phyloP scores from a whole-genome alignment of 2,329 filamentous ascomycete species.

The Grosmannia clavigera region DNA sequence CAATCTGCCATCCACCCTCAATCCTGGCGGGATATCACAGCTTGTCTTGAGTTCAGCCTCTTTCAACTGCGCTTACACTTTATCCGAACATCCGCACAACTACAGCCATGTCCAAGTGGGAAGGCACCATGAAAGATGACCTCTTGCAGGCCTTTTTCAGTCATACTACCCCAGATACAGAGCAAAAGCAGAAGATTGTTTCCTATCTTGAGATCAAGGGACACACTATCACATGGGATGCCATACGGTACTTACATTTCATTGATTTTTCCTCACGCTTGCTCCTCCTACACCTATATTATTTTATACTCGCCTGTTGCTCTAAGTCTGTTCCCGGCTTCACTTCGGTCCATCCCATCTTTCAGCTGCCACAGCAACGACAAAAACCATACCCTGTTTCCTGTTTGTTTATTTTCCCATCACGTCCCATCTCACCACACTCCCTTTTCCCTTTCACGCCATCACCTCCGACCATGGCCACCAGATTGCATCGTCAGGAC shows the following conservation, averaged over 20 bases:
- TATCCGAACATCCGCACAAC: neutral
- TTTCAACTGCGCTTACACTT: neutral
- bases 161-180: slow-evolving; percentile 1
- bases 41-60: too few relatives aligned
- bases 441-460: neutral
- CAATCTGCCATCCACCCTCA: neutral
- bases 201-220: slow-evolving; percentile 11
- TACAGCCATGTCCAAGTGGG: slow-evolving; percentile 10
- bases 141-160: slow-evolving; percentile 11
- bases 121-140: slow-evolving; percentile 6
- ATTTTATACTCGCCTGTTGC: neutral
- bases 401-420: neutral
- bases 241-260: slow-evolving; percentile 12
- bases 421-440: neutral
- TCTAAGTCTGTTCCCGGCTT: neutral
- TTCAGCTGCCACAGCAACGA: neutral
- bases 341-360: neutral
- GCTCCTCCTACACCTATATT: neutral
- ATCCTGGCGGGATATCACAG: neutral
- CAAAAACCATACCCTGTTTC: neutral
- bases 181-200: slow-evolving; percentile 11
- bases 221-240: slow-evolving; percentile 15
- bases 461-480: neutral
- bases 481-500: slow-evolving; percentile 12
- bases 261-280: neutral